Conservation (phyloP, 306 rosid genomes). For the Neltuma alba region DNA sequence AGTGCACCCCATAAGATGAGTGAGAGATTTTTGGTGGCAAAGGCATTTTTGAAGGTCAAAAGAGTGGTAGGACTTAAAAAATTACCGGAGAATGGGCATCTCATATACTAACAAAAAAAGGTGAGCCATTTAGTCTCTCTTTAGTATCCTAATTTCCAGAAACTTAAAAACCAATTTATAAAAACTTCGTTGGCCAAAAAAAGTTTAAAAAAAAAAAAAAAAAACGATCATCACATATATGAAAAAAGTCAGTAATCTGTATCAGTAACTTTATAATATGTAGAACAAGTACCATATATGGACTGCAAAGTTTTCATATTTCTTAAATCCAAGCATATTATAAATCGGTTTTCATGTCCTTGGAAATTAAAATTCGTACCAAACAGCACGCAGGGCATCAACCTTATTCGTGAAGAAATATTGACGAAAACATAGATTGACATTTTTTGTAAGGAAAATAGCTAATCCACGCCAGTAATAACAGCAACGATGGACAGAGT, state of each 20-base stretch:
- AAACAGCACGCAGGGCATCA: background rate
- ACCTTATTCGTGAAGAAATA: conserved; percentile 6
- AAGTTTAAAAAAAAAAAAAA: too few species aligned
- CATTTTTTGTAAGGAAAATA: background rate
- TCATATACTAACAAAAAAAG: background rate
- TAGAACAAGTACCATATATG: background rate
- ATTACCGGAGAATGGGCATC: background rate
- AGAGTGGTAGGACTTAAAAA: background rate
- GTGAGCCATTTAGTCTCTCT: background rate
- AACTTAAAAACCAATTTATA: background rate
- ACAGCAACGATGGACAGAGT: background rate
- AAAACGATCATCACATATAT: background rate
- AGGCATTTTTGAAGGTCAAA: background rate
- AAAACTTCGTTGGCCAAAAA: background rate
- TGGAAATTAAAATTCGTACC: background rate
- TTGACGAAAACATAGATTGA: background rate
- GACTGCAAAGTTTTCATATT: background rate
- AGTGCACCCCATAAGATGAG: background rate
- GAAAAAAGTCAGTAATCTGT: background rate
- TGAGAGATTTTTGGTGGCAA: background rate
- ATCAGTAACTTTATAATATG: background rate
- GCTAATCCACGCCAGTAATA: conserved; percentile 21
- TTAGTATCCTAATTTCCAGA: background rate
- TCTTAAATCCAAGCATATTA: background rate
- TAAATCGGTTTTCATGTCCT: background rate